Evolutionary conservation across 208 protist species (phyloP).

Genomic region (Borovskyia barvae): DNA sequence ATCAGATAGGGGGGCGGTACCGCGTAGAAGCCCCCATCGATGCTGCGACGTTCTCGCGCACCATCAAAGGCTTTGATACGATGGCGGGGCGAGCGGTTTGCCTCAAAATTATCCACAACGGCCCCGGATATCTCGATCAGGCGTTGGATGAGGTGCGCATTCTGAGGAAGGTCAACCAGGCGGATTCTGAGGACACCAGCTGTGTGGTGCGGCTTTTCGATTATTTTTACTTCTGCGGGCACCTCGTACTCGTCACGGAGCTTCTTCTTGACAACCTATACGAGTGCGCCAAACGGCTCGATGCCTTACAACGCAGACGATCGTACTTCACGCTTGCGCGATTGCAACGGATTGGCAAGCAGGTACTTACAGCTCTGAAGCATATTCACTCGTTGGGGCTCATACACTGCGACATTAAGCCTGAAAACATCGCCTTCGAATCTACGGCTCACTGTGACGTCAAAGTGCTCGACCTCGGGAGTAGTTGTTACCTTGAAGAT

Average conservation of each 20-base stretch:
- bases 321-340: slow-evolving; percentile 86
- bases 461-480: slow-evolving; percentile 90
- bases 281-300: slow-evolving; percentile 84
- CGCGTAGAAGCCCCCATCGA: slow-evolving; percentile 83
- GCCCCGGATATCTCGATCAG: slow-evolving; percentile 94
- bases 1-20: slow-evolving; percentile 84
- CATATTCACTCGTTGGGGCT: slow-evolving; percentile 84
- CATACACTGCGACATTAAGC: slow-evolving; percentile 98
- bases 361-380: slow-evolving; percentile 65
- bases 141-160: slow-evolving; percentile 94
- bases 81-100: slow-evolving; percentile 57
- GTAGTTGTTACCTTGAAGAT: slow-evolving; percentile 74
- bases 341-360: slow-evolving; percentile 69
- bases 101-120: slow-evolving; percentile 95
- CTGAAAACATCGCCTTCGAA: slow-evolving; percentile 92
- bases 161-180: slow-evolving; percentile 79
- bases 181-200: slow-evolving; percentile 64
- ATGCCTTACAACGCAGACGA: slow-evolving; percentile 46
- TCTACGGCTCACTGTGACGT: slow-evolving; percentile 71
- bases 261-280: slow-evolving; percentile 92
- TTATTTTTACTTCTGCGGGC: slow-evolving; percentile 93
- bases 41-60: slow-evolving; percentile 84
- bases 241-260: slow-evolving; percentile 93
- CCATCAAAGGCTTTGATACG: slow-evolving; percentile 81
- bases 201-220: slow-evolving; percentile 79